phyloP scores from a whole-genome alignment of 179 eudicot species.

The Monotropa hypopitys region DNA sequence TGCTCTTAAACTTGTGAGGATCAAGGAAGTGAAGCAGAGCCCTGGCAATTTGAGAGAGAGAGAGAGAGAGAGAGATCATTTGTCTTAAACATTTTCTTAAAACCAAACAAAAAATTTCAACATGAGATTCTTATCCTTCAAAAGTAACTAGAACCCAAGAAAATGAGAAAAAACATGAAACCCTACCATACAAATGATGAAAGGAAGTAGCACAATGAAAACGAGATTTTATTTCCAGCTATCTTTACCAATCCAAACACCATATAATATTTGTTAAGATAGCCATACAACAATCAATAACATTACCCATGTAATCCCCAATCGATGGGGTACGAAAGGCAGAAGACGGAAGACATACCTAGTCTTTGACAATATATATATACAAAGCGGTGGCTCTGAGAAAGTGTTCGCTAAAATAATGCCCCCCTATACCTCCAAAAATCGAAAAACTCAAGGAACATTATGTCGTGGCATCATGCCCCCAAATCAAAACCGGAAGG shows the following conservation, averaged over 20 bases:
- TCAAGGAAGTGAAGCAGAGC: conserved; percentile 98
- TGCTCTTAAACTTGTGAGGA: conserved; percentile 72
- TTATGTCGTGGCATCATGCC: no score
- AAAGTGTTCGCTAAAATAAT: no score
- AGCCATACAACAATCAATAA: background rate
- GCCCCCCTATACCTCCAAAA: no score
- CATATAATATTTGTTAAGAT: background rate
- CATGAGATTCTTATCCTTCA: background rate
- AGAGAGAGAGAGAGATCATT: background rate
- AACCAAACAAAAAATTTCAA: background rate
- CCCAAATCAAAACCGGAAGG: no score
- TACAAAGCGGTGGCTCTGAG: no score
- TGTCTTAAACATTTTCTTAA: background rate
- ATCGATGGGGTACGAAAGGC: no score
- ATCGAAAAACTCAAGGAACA: no score
- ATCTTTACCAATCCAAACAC: background rate
- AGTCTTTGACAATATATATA: no score
- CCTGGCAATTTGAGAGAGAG: conserved; percentile 30
- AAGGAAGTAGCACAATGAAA: background rate
- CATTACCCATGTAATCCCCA: no score
- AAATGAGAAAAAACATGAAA: background rate
- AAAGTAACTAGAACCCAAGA: background rate
- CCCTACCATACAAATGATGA: background rate
- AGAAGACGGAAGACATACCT: no score
- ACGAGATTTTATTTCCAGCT: background rate